Conservation (phyloP, 495 filamentous ascomycete species). For the Podospora tetraspora region DNA sequence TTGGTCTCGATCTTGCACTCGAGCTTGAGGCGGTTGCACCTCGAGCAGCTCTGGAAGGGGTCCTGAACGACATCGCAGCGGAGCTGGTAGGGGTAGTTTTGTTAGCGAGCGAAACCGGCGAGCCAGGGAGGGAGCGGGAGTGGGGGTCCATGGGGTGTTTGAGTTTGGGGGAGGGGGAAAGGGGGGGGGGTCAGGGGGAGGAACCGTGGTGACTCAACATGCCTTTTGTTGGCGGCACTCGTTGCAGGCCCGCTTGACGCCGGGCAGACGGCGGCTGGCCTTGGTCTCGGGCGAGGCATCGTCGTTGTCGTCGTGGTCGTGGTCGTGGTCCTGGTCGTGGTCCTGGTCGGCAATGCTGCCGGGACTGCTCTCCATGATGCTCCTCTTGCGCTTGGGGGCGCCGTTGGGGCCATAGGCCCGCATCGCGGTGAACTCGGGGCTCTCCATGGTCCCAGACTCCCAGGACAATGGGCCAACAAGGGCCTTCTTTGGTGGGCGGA, state of each 20-base stretch:
- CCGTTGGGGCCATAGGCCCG: constrained; percentile 37
- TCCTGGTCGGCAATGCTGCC: constrained; percentile 62
- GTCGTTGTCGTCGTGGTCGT: constrained; percentile 64
- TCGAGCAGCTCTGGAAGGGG: constrained; percentile 71
- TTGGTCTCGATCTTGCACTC: constrained; percentile 90
- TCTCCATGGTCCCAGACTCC: constrained; percentile 21
- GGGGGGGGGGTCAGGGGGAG: constrained; percentile 7
- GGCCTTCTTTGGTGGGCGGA: background rate
- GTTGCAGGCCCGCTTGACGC: constrained; percentile 86
- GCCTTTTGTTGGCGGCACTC: constrained; percentile 93
- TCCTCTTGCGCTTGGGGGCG: constrained; percentile 45
- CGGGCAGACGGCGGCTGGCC: constrained; percentile 41
- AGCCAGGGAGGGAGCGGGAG: background rate
- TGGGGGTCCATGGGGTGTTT: constrained; percentile 8
- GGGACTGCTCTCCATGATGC: constrained; percentile 56
- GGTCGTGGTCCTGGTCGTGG: constrained; percentile 56
- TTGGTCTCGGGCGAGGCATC: constrained; percentile 31
- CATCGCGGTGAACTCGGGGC: constrained; percentile 34
- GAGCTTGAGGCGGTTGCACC: constrained; percentile 80
- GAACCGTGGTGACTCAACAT: constrained; percentile 34
- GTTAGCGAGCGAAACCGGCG: background rate
- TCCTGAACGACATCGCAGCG: constrained; percentile 89
- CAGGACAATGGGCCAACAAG: too few species aligned
- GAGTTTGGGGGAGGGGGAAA: background rate
- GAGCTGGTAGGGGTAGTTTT: constrained; percentile 38